Conservation (phyloP, 2,329 filamentous ascomycete species). For the Clarireedia monteithiana region DNA sequence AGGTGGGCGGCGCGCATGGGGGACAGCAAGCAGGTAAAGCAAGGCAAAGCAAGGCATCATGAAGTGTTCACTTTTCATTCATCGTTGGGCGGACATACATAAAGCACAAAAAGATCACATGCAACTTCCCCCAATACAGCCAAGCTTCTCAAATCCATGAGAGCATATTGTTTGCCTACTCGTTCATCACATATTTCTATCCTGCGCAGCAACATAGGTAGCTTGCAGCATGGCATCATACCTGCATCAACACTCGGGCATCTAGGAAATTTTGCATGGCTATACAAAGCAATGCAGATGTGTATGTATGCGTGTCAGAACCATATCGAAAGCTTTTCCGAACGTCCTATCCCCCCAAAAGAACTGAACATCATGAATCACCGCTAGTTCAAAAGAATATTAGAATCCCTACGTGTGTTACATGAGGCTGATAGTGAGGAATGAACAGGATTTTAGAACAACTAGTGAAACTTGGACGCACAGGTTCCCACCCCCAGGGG, state of each 20-base stretch:
- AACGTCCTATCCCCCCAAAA: neutral
- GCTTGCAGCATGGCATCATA: conserved; percentile 1
- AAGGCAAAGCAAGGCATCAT: conserved; percentile 4
- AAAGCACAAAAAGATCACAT: conserved; percentile 5
- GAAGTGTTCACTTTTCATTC: conserved; percentile 5
- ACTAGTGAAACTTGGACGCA: neutral
- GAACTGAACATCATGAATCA: neutral
- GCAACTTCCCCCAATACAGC: neutral
- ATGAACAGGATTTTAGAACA: neutral
- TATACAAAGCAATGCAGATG: conserved; percentile 4
- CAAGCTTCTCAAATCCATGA: neutral
- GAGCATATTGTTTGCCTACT: neutral
- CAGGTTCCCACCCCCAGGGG: too few species aligned
- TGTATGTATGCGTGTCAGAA: conserved; percentile 2
- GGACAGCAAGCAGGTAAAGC: neutral
- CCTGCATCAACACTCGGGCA: neutral
- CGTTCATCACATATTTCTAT: neutral
- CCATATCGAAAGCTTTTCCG: neutral
- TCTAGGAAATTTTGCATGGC: neutral
- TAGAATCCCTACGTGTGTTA: neutral
- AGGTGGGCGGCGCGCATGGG: neutral
- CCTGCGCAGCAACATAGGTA: neutral
- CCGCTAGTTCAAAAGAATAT: neutral
- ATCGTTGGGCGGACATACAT: conserved; percentile 1
- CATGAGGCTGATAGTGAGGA: neutral